A percentile compares a stretch with the other conserved stretches of the same genome.
These are phyloP conservation scores for Penicillium tannophilum DNA, from an alignment of 495 filamentous ascomycete genomes.

Conservation along the genomic window DNA sequence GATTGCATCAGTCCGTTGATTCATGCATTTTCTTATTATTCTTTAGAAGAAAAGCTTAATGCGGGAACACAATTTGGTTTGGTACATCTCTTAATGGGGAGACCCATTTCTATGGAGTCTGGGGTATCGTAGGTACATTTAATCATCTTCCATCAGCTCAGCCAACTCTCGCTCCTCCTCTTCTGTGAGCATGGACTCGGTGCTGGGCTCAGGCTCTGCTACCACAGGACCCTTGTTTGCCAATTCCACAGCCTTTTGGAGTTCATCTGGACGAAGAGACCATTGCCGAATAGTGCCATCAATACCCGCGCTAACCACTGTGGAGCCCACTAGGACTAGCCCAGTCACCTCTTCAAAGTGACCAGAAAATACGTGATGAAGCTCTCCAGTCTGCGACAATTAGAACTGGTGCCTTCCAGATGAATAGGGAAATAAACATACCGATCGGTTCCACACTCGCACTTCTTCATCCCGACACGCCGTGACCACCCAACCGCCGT, in stretches of 20 bases:
- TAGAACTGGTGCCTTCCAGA: constrained; percentile 23
- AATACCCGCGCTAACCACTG: constrained; percentile 78
- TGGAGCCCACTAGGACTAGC: constrained; percentile 62
- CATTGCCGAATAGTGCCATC: constrained; percentile 87
- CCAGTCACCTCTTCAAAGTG: constrained; percentile 94
- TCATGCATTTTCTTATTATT: background rate
- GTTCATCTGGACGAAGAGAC: constrained; percentile 64
- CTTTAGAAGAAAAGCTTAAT: background rate
- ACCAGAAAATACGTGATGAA: constrained; percentile 76
- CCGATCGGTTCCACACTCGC: constrained; percentile 78
- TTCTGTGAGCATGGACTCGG: constrained; percentile 61
- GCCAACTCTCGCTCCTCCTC: constrained; percentile 88
- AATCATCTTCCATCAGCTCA: constrained; percentile 76
- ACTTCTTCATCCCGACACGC: constrained; percentile 90
- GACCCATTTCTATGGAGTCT: background rate
- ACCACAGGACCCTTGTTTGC: constrained; percentile 55
- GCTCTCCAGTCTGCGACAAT: constrained; percentile 58
- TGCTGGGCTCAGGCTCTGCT: constrained; percentile 46
- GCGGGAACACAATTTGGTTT: background rate
- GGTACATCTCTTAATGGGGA: background rate
- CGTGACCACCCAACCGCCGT: constrained; percentile 81
- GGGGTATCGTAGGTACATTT: constrained; percentile 16
- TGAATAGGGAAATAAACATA: constrained; percentile 30
- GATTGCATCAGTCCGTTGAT: background rate
- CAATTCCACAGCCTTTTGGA: constrained; percentile 62